A percentile compares a stretch with the other conserved stretches of the same genome.
These are phyloP conservation scores for Pelargonium nanum DNA, from an alignment of 345 rosid genomes.

Conservation along the genomic window DNA sequence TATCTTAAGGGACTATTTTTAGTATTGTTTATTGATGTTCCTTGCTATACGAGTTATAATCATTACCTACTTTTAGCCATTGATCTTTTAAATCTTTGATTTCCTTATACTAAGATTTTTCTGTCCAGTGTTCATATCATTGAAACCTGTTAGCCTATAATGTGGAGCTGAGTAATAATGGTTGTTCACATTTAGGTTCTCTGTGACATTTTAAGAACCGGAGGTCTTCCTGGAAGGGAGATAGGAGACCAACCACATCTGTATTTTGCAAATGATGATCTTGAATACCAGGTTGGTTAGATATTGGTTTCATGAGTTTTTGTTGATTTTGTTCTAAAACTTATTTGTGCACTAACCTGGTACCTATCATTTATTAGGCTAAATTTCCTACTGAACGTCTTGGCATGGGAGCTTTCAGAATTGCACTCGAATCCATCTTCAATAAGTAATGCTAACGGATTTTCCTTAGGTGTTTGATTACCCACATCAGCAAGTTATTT, in stretches of 20 bases:
- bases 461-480: neutral
- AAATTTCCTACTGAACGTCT: slow-evolving; percentile 77
- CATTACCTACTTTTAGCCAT: neutral
- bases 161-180: slow-evolving; percentile 1
- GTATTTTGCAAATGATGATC: slow-evolving; percentile 77
- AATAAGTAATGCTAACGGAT: slow-evolving; percentile 39
- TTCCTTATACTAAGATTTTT: too few relatives aligned
- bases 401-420: slow-evolving; percentile 89
- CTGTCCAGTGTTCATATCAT: neutral
- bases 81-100: too few relatives aligned
- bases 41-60: neutral
- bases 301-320: slow-evolving; percentile 3
- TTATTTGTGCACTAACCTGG: neutral
- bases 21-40: neutral
- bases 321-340: neutral
- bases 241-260: slow-evolving; percentile 52
- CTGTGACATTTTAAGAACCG: slow-evolving; percentile 75
- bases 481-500: neutral
- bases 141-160: neutral
- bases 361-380: slow-evolving; percentile 31
- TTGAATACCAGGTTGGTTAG: slow-evolving; percentile 60
- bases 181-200: slow-evolving; percentile 46
- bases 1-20: neutral
- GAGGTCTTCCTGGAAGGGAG: slow-evolving; percentile 74
- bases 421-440: slow-evolving; percentile 70